Percentiles rank a stretch among this genome's conserved stretches.
These are phyloP conservation scores for Massospora cicadina DNA, from an alignment of 371 early-diverging fungal genomes.

Conservation along the genomic window DNA sequence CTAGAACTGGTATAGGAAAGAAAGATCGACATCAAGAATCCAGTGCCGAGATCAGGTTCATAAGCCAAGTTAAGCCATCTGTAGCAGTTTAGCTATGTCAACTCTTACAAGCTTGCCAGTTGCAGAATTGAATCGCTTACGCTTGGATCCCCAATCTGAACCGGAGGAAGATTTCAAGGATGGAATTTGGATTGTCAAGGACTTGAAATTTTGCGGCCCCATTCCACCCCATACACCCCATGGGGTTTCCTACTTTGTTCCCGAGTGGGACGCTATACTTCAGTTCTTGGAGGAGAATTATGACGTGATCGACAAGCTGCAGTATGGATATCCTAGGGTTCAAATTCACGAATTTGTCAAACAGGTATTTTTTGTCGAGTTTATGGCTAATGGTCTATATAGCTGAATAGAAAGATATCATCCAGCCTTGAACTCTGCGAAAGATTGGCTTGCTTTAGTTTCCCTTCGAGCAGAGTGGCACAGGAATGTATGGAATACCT, in stretches of 20 bases:
- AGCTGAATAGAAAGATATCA: background rate
- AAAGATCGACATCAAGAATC: too few relatives aligned
- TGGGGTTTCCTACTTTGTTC: slow-evolving; percentile 85
- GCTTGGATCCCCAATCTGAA: too few relatives aligned
- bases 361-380: background rate
- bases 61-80: too few relatives aligned
- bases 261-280: slow-evolving; percentile 77
- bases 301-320: slow-evolving; percentile 44
- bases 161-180: background rate
- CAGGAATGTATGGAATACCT: background rate
- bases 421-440: background rate
- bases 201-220: background rate
- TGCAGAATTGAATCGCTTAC: too few relatives aligned
- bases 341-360: slow-evolving; percentile 35
- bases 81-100: too few relatives aligned
- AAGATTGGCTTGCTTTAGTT: background rate
- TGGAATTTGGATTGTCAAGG: background rate
- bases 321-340: slow-evolving; percentile 86
- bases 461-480: background rate
- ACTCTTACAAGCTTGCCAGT: too few relatives aligned
- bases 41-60: too few relatives aligned
- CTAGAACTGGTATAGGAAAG: too few relatives aligned
- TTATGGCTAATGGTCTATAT: background rate
- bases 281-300: slow-evolving; percentile 75
- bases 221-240: slow-evolving; percentile 59